phyloP scores from a whole-genome alignment of 164 flowering plant genomes.

The Malania oleifera region DNA sequence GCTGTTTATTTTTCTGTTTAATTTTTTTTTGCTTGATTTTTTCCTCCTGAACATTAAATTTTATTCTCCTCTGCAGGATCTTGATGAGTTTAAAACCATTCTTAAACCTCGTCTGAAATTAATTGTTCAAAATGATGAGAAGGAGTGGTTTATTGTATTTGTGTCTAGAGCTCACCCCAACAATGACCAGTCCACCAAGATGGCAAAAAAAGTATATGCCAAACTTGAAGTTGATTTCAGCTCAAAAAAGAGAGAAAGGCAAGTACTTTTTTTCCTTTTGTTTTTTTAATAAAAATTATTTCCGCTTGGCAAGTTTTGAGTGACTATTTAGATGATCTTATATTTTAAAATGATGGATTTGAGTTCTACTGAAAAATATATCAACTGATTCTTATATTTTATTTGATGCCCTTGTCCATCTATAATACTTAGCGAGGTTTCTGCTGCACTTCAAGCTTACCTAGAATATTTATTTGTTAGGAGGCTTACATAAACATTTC shows the following conservation, averaged over 20 bases:
- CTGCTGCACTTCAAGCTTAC: too few species aligned
- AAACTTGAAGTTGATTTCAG: conserved; percentile 94
- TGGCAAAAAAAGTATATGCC: conserved; percentile 85
- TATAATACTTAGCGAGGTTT: too few species aligned
- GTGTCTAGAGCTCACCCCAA: conserved; percentile 87
- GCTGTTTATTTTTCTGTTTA: background rate
- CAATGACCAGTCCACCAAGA: conserved; percentile 79
- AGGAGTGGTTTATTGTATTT: conserved; percentile 95
- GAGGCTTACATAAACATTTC: too few species aligned
- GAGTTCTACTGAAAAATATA: background rate
- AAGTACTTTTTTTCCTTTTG: conserved; percentile 6
- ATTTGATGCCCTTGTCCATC: too few species aligned
- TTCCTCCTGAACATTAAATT: background rate
- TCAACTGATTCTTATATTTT: too few species aligned
- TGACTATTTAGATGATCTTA: background rate
- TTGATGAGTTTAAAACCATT: conserved; percentile 95
- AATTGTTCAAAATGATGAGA: conserved; percentile 91
- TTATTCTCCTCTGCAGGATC: conserved; percentile 54
- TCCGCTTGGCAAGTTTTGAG: background rate
- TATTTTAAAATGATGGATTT: too few species aligned
- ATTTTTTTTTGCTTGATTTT: conserved; percentile 3
- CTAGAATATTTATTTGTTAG: too few species aligned
- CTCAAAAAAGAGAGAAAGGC: conserved; percentile 96
- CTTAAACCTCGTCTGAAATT: conserved; percentile 90
- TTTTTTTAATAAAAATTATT: background rate